phyloP scores from a whole-genome alignment of 2,329 filamentous ascomycete species.

The Colletotrichum siamense region DNA sequence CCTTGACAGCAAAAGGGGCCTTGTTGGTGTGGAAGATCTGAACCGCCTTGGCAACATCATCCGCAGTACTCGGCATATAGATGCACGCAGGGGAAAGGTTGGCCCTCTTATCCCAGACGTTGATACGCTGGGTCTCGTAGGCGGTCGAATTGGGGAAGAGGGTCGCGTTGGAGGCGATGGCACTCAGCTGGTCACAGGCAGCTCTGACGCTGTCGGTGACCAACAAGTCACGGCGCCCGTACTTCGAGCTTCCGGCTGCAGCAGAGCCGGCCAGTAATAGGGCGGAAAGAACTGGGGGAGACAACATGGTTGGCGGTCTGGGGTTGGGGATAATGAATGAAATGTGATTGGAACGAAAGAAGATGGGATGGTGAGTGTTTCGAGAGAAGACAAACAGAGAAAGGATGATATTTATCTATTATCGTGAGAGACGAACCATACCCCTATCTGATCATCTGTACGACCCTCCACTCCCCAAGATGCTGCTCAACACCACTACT shows the following conservation, averaged over 20 bases:
- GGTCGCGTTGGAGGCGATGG: neutral
- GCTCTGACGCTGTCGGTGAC: neutral
- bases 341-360: neutral
- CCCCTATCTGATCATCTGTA: neutral
- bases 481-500: neutral
- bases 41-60: neutral
- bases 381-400: neutral
- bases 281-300: slow-evolving; percentile 35
- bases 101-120: slow-evolving; percentile 7
- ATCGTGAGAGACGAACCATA: neutral
- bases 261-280: neutral
- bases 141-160: neutral
- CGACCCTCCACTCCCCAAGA: neutral
- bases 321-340: neutral
- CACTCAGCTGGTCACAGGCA: neutral
- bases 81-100: neutral
- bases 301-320: neutral
- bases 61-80: neutral
- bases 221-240: neutral
- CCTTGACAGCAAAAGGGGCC: slow-evolving; percentile 29
- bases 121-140: slow-evolving; percentile 6
- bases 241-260: neutral
- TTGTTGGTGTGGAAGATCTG: slow-evolving; percentile 10
- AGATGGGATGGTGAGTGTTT: neutral
- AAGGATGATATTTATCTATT: neutral